Percentiles rank a stretch among this genome's conserved stretches.
Evolutionary conservation across 441 rosid species (phyloP).

Genomic region (Monsonia emarginata): DNA sequence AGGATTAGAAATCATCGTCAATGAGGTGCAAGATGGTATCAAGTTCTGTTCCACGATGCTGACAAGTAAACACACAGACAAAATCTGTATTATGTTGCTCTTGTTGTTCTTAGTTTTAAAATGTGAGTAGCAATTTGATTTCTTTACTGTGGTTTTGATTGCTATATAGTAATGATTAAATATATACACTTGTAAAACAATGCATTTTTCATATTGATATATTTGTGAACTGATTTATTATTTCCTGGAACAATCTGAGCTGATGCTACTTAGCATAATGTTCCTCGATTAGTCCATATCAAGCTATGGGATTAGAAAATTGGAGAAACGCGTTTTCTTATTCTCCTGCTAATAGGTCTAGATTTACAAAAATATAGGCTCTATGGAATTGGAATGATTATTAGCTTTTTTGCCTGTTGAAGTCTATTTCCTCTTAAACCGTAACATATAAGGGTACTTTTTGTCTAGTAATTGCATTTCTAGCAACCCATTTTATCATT

Average conservation of each 20-base stretch:
- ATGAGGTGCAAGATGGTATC: background rate
- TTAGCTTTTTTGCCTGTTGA: too few relatives aligned
- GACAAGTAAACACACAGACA: background rate
- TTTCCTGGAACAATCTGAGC: background rate
- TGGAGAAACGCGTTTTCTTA: background rate
- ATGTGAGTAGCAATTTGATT: background rate
- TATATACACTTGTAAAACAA: too few relatives aligned
- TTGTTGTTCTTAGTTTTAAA: background rate
- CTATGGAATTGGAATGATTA: background rate
- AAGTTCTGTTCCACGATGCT: conserved; percentile 5
- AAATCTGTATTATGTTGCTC: background rate
- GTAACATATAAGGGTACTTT: background rate
- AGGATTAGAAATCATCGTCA: conserved; percentile 17
- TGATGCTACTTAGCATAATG: background rate
- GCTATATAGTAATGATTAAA: background rate
- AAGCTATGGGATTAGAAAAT: background rate
- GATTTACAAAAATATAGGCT: background rate
- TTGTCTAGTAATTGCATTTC: background rate
- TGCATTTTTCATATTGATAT: too few relatives aligned
- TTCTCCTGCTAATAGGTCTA: background rate
- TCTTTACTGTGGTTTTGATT: background rate
- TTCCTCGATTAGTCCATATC: background rate
- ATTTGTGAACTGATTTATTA: background rate
- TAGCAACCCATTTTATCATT: background rate
- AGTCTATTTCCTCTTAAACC: background rate